Conservation (phyloP, 2,329 filamentous ascomycete species). For the Monilinia fructicola region DNA sequence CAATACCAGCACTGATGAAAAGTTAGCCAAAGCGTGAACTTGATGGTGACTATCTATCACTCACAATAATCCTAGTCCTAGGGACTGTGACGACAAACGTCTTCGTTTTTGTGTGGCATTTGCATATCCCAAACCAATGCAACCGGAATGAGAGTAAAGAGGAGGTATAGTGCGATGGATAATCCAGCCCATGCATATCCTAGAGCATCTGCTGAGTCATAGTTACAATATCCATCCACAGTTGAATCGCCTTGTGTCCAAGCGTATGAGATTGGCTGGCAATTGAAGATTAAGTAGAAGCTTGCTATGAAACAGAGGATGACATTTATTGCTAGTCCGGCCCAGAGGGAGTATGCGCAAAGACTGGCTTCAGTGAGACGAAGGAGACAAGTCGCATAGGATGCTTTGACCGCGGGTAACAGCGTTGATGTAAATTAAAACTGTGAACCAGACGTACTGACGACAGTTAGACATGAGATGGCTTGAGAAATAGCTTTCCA, state of each 20-base stretch:
- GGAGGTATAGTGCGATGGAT: constrained; percentile 12
- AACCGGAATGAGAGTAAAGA: constrained; percentile 18
- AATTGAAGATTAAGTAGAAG: constrained; percentile 23
- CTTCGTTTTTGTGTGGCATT: constrained; percentile 21
- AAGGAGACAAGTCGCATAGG: constrained; percentile 22
- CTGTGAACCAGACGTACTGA: constrained; percentile 22
- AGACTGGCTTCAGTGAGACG: constrained; percentile 17
- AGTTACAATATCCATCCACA: constrained; percentile 17
- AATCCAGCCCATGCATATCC: constrained; percentile 20
- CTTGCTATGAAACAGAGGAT: constrained; percentile 19
- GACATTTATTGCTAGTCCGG: constrained; percentile 13
- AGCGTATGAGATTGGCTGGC: constrained; percentile 18
- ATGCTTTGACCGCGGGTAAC: constrained; percentile 18
- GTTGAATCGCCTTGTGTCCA: constrained; percentile 17
- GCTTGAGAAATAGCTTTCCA: too few species aligned
- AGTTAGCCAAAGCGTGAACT: neutral
- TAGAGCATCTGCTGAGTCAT: constrained; percentile 17
- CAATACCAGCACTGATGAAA: constrained; percentile 7
- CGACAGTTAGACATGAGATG: neutral
- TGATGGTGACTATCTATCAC: neutral
- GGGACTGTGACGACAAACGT: constrained; percentile 5
- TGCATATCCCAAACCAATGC: constrained; percentile 23
- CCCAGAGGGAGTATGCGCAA: constrained; percentile 19
- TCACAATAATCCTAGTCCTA: constrained; percentile 23
- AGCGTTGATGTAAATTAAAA: constrained; percentile 19